Evolutionary conservation across 768 basidiomycete species (phyloP).

Genomic region (Gautieria morchelliformis): DNA sequence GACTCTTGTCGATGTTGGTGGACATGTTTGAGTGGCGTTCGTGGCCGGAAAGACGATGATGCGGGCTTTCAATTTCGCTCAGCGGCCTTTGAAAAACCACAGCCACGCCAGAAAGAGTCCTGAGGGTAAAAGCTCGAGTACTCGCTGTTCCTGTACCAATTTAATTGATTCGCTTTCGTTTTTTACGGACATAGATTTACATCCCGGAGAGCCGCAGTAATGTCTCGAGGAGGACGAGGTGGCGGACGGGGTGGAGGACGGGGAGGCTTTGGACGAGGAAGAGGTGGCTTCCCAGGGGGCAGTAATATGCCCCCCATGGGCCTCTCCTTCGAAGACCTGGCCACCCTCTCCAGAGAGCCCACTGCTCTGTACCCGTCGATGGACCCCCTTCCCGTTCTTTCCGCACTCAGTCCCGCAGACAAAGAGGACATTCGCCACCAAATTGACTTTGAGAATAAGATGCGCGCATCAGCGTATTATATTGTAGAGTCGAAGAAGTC

Average conservation of each 20-base stretch:
- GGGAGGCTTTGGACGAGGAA: conserved; percentile 38
- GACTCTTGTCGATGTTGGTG: conserved; percentile 3
- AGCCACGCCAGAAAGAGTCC: neutral
- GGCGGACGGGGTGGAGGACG: conserved; percentile 35
- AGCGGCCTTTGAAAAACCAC: neutral
- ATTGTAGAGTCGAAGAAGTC: conserved; percentile 64
- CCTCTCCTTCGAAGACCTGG: conserved; percentile 70
- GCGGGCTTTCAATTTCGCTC: conserved; percentile 5
- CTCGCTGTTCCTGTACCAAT: neutral
- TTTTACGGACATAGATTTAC: neutral
- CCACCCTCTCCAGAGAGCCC: conserved; percentile 64
- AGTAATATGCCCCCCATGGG: conserved; percentile 59
- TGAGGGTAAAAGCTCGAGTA: neutral
- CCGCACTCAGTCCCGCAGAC: conserved; percentile 58
- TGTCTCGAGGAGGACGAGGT: conserved; percentile 45
- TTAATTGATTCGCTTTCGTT: neutral
- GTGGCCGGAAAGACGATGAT: neutral
- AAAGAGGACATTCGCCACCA: conserved; percentile 57
- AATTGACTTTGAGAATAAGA: conserved; percentile 50
- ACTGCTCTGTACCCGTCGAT: conserved; percentile 69
- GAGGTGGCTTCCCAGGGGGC: conserved; percentile 26
- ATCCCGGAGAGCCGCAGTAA: conserved; percentile 13
- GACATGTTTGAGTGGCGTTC: neutral
- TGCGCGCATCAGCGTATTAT: conserved; percentile 66
- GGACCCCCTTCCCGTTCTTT: conserved; percentile 55